Percentiles rank a stretch among this genome's conserved stretches.
These are phyloP conservation scores for Fusarium dimerum DNA, from an alignment of 2,329 filamentous ascomycete species.

Conservation along the genomic window DNA sequence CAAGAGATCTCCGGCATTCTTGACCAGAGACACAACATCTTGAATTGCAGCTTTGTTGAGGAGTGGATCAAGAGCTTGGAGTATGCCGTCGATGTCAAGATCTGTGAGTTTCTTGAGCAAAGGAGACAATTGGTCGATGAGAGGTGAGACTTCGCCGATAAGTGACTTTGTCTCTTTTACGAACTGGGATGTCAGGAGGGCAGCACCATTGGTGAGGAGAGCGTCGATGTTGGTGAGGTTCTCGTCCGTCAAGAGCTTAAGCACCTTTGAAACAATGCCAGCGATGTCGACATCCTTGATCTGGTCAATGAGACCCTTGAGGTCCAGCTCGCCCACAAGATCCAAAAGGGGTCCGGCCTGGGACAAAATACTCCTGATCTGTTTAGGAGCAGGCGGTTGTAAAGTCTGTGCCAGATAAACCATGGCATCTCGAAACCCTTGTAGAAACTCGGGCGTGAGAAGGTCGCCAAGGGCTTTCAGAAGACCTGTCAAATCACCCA, in stretches of 20 bases:
- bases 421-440: constrained; percentile 43
- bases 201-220: constrained; percentile 39
- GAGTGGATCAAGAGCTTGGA: constrained; percentile 37
- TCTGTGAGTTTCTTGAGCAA: constrained; percentile 27
- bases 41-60: constrained; percentile 33
- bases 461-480: constrained; percentile 33
- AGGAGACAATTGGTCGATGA: constrained; percentile 31
- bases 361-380: constrained; percentile 30
- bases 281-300: constrained; percentile 34
- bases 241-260: constrained; percentile 33
- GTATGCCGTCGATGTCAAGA: constrained; percentile 34
- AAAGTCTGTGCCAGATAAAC: constrained; percentile 41
- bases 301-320: constrained; percentile 35
- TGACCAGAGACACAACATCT: constrained; percentile 32
- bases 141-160: constrained; percentile 35
- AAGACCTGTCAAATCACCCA: constrained; percentile 28
- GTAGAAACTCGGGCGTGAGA: constrained; percentile 40
- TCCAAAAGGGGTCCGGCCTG: constrained; percentile 33
- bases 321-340: constrained; percentile 34
- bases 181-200: constrained; percentile 35
- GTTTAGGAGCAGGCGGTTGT: constrained; percentile 37
- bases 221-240: constrained; percentile 36
- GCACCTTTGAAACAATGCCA: constrained; percentile 30
- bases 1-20: constrained; percentile 33
- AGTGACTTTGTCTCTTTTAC: constrained; percentile 38